Evolutionary conservation across 2,329 filamentous ascomycete genomes (phyloP).

Genomic region (Didymella glomerata): DNA sequence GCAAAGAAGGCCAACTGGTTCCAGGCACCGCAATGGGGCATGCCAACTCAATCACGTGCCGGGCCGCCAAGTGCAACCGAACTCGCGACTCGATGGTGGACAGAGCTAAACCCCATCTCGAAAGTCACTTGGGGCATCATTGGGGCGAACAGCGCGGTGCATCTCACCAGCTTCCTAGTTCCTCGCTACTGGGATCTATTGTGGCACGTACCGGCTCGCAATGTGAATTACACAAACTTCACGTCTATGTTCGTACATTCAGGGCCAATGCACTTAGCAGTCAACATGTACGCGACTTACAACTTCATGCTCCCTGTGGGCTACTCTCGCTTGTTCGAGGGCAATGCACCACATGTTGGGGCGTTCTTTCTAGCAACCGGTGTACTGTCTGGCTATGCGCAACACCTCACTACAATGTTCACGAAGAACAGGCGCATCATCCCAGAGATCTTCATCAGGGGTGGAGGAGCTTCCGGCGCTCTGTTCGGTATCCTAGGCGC

Average conservation of each 20-base stretch:
- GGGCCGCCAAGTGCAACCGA: slow-evolving; percentile 40
- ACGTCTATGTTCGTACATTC: slow-evolving; percentile 42
- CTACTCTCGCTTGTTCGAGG: slow-evolving; percentile 42
- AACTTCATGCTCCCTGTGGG: slow-evolving; percentile 45
- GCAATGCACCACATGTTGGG: slow-evolving; percentile 39
- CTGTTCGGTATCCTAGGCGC: slow-evolving; percentile 42
- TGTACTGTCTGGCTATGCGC: slow-evolving; percentile 41
- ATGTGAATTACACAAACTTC: slow-evolving; percentile 43
- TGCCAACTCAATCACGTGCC: slow-evolving; percentile 23
- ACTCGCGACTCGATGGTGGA: slow-evolving; percentile 38
- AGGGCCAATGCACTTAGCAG: slow-evolving; percentile 32
- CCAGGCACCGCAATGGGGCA: slow-evolving; percentile 29
- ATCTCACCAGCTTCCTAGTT: slow-evolving; percentile 36
- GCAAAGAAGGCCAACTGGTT: slow-evolving; percentile 27
- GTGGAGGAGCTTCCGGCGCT: slow-evolving; percentile 48
- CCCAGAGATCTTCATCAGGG: slow-evolving; percentile 37
- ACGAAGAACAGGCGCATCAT: slow-evolving; percentile 27
- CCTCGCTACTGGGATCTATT: slow-evolving; percentile 36
- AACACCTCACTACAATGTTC: slow-evolving; percentile 42
- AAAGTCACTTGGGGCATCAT: slow-evolving; percentile 42
- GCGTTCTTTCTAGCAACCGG: slow-evolving; percentile 45
- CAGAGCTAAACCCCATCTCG: slow-evolving; percentile 36
- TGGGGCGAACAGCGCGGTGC: slow-evolving; percentile 38
- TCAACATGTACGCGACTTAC: slow-evolving; percentile 44
- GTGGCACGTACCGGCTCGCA: slow-evolving; percentile 45